Percentiles rank a stretch among this genome's conserved stretches.
These are phyloP conservation scores for Aspergillus unguis DNA, from an alignment of 2,329 filamentous ascomycete species.

Conservation along the genomic window DNA sequence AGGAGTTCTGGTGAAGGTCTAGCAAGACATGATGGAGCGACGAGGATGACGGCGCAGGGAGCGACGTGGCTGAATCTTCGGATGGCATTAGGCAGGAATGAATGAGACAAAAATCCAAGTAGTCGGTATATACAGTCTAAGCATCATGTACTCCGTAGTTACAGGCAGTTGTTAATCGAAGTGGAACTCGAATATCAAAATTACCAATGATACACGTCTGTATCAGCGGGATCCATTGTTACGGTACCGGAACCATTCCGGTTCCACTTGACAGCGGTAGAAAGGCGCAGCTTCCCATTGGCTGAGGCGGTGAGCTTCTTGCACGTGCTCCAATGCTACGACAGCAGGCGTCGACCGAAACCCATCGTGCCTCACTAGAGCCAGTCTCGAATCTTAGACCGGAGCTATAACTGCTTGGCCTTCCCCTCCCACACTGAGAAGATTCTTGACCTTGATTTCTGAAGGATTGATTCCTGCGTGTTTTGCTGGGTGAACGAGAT, in stretches of 20 bases:
- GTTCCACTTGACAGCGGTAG: background rate
- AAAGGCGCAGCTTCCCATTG: background rate
- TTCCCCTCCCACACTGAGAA: conserved; percentile 2
- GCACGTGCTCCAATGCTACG: conserved; percentile 10
- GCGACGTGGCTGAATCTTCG: background rate
- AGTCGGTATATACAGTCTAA: background rate
- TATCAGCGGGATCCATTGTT: background rate
- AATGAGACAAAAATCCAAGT: background rate
- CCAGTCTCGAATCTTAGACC: background rate
- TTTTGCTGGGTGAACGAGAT: background rate
- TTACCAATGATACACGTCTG: background rate
- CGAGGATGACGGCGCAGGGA: conserved; percentile 19
- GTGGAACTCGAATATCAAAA: background rate
- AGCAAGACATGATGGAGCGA: conserved; percentile 32
- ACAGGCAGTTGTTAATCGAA: background rate
- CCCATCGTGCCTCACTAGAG: background rate
- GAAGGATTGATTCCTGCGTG: background rate
- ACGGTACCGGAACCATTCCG: background rate
- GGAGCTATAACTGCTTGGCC: background rate
- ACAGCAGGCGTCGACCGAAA: conserved; percentile 1
- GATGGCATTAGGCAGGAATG: background rate
- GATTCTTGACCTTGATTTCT: background rate
- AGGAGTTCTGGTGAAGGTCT: conserved; percentile 36
- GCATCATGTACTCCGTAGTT: background rate
- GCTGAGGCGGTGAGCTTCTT: background rate